Evolutionary conservation across 2,329 filamentous ascomycete genomes (phyloP).

Genomic region (Colletotrichum sp.): DNA sequence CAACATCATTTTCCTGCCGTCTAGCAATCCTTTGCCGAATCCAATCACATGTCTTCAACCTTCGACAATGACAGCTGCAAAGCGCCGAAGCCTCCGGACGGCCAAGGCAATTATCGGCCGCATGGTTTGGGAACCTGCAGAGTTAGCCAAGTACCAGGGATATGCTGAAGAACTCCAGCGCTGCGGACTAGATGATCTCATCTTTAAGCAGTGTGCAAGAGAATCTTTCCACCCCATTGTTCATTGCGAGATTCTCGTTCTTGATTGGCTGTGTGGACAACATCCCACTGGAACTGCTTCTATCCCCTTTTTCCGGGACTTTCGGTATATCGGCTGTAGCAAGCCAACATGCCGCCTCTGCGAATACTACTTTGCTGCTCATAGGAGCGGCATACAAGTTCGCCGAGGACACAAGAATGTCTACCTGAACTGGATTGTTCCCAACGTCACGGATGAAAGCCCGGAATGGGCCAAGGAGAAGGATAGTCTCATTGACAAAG

Average conservation of each 20-base stretch:
- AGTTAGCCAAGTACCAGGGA: background rate
- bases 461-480: background rate
- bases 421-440: conserved; percentile 22
- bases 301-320: conserved; percentile 1
- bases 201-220: no score
- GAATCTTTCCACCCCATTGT: conserved; percentile 9
- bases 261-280: background rate
- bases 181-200: background rate
- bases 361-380: conserved; percentile 23
- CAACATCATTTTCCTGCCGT: conserved; percentile 29
- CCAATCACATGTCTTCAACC: conserved; percentile 15
- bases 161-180: background rate
- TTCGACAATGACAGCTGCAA: conserved; percentile 6
- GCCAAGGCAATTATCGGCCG: conserved; percentile 27
- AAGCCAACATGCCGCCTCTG: conserved; percentile 27
- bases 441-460: background rate
- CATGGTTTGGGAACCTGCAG: conserved; percentile 10
- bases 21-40: conserved; percentile 24
- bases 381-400: conserved; percentile 14
- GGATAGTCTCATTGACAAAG: background rate
- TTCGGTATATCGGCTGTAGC: conserved; percentile 26
- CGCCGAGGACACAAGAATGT: conserved; percentile 21
- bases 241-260: conserved; percentile 23
- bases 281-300: background rate
- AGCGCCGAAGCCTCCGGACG: background rate